These are phyloP conservation scores for Pulveroboletus sp. DNA, from an alignment of 768 basidiomycete genomes.

Conservation along the genomic window DNA sequence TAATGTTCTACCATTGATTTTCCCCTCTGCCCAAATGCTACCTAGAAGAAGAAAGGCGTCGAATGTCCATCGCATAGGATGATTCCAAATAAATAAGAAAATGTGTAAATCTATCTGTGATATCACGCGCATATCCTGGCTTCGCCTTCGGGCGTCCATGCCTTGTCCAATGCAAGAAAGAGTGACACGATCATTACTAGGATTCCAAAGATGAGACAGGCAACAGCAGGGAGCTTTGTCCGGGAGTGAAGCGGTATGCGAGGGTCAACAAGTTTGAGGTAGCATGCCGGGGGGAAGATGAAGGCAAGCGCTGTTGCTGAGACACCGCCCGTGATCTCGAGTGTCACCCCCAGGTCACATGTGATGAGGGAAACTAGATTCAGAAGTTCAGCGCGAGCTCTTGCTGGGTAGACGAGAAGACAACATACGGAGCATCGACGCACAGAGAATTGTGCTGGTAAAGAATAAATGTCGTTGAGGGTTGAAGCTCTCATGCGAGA, in stretches of 20 bases:
- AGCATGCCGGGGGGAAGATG: constrained; percentile 89
- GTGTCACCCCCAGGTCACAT: constrained; percentile 96
- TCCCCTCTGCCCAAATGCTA: neutral
- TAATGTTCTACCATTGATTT: constrained; percentile 5
- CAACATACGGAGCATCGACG: constrained; percentile 75
- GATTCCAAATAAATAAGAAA: constrained; percentile 20
- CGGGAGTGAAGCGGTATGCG: constrained; percentile 63
- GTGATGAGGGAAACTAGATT: constrained; percentile 81
- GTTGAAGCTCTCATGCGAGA: constrained; percentile 81
- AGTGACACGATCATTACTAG: constrained; percentile 78
- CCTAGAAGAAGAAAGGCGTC: constrained; percentile 5
- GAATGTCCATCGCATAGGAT: constrained; percentile 4
- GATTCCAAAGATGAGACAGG: constrained; percentile 71
- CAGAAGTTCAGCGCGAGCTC: neutral
- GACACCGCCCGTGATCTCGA: constrained; percentile 97
- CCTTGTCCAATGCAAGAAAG: constrained; percentile 71
- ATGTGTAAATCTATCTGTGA: constrained; percentile 11
- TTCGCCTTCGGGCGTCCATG: constrained; percentile 70
- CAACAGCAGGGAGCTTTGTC: constrained; percentile 70
- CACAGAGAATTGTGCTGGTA: constrained; percentile 78
- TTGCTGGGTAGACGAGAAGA: neutral
- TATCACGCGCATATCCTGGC: constrained; percentile 68
- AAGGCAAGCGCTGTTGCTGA: constrained; percentile 90
- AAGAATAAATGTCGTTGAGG: constrained; percentile 85
- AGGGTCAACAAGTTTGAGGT: constrained; percentile 66